phyloP scores from a whole-genome alignment of 2,329 filamentous ascomycete species.

The Nothophoma quercina region DNA sequence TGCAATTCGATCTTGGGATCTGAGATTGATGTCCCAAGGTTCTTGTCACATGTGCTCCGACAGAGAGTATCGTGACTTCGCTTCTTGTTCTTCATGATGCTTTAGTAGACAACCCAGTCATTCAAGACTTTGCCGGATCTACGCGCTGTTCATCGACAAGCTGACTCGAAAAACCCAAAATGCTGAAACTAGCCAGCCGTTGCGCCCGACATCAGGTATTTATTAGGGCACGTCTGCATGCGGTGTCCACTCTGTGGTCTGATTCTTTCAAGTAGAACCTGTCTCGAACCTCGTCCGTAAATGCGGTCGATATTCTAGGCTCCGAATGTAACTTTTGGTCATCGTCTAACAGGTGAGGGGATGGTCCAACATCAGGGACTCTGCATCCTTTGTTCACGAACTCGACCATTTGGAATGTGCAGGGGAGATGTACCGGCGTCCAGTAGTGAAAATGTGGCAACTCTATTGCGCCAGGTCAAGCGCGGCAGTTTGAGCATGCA shows the following conservation, averaged over 20 bases:
- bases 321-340: not conserved
- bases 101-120: not conserved
- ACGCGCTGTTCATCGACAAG: not conserved
- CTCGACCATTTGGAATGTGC: not conserved
- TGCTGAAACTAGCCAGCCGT: not conserved
- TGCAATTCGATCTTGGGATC: not conserved
- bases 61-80: too few relatives aligned
- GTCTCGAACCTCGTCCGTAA: not conserved
- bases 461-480: not conserved
- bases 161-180: not conserved
- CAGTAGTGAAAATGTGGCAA: not conserved
- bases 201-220: not conserved
- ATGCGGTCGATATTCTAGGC: not conserved
- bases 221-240: not conserved
- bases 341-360: not conserved
- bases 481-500: not conserved
- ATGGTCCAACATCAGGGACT: not conserved
- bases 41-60: not conserved
- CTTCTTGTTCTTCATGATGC: too few relatives aligned
- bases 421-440: not conserved
- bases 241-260: not conserved
- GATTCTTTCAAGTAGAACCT: constrained; percentile 2
- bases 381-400: not conserved
- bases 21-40: not conserved
- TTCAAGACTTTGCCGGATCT: not conserved